A percentile compares a stretch with the other conserved stretches of the same genome.
phyloP scores from a whole-genome alignment of 2,329 filamentous ascomycete species.

The Zymoseptoria tritici region DNA sequence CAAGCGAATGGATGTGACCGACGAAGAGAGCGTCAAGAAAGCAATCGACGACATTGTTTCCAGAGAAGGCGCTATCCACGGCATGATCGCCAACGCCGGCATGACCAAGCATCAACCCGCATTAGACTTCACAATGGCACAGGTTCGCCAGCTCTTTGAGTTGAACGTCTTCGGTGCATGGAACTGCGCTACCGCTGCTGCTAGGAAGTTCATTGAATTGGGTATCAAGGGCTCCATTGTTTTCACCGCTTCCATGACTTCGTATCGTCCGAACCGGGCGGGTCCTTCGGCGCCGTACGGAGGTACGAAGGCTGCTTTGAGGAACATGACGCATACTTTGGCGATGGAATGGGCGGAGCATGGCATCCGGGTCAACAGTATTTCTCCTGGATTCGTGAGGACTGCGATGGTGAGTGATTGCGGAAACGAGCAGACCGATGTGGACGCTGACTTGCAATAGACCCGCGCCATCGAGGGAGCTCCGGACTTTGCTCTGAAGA shows the following conservation, averaged over 20 bases:
- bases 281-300: slow-evolving; percentile 33
- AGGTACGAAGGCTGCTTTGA: slow-evolving; percentile 37
- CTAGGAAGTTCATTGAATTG: slow-evolving; percentile 40
- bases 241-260: slow-evolving; percentile 43
- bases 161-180: slow-evolving; percentile 41
- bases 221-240: slow-evolving; percentile 40
- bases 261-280: slow-evolving; percentile 37
- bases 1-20: slow-evolving; percentile 26
- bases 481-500: slow-evolving; percentile 30
- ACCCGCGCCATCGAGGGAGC: neutral
- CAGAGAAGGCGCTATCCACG: slow-evolving; percentile 21
- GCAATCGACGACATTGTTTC: slow-evolving; percentile 23
- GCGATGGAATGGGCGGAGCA: slow-evolving; percentile 30
- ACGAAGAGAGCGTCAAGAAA: slow-evolving; percentile 21
- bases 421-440: neutral
- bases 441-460: neutral
- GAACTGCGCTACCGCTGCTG: slow-evolving; percentile 37
- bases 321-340: slow-evolving; percentile 37
- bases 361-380: slow-evolving; percentile 29
- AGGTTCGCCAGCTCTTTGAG: slow-evolving; percentile 25
- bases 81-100: slow-evolving; percentile 25
- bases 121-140: slow-evolving; percentile 24
- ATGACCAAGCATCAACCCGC: slow-evolving; percentile 29
- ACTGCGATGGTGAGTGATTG: slow-evolving; percentile 30
- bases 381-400: slow-evolving; percentile 28